A percentile compares a stretch with the other conserved stretches of the same genome.
phyloP scores from a whole-genome alignment of 163 green algal species.

The Scenedesmus sp. region DNA sequence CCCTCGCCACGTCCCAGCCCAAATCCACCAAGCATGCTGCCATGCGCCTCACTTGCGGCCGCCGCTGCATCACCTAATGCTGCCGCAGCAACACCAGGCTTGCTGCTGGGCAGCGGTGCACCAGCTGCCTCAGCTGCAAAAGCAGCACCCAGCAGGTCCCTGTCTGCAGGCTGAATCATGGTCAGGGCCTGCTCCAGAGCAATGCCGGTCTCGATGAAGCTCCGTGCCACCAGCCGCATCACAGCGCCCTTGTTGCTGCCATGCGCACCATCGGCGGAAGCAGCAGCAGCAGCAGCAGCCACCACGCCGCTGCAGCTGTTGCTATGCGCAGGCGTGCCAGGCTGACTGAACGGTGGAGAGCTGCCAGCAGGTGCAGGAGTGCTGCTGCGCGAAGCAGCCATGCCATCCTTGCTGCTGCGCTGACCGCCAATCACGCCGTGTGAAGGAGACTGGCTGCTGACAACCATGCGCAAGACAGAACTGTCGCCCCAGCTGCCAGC shows the following conservation, averaged over 20 bases:
- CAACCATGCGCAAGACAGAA: background rate
- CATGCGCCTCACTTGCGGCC: background rate
- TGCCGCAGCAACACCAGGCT: background rate
- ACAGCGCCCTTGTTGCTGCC: conserved; percentile 14
- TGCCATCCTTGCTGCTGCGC: conserved; percentile 23
- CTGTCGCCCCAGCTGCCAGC: background rate
- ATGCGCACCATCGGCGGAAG: background rate
- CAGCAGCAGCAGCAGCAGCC: background rate
- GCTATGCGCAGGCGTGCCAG: conserved; percentile 36
- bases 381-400: background rate
- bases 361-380: conserved; percentile 3
- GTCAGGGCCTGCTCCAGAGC: background rate
- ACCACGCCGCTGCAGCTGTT: background rate
- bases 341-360: background rate
- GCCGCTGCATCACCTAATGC: background rate
- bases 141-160: conserved; percentile 11
- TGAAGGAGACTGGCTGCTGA: background rate
- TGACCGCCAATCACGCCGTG: conserved; percentile 1
- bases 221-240: conserved; percentile 35
- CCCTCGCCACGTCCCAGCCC: background rate
- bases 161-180: conserved; percentile 18
- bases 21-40: background rate
- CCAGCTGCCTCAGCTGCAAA: conserved; percentile 31
- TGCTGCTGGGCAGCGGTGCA: conserved; percentile 13
- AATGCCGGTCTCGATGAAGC: conserved; percentile 38